phyloP scores from a whole-genome alignment of 2,329 filamentous ascomycete genomes.

The Cladorrhinum sp. region DNA sequence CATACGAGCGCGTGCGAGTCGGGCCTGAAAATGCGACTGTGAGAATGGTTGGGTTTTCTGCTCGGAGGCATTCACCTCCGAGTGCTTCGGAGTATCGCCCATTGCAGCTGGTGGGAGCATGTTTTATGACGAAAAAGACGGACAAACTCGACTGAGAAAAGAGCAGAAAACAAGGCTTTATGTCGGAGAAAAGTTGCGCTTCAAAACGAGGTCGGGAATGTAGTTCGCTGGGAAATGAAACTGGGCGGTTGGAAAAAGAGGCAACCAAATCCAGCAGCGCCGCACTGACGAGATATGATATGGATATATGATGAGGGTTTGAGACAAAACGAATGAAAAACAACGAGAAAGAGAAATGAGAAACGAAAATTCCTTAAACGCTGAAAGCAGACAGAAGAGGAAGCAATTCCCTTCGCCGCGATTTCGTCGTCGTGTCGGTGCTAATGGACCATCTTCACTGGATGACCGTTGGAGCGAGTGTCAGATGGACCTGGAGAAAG shows the following conservation, averaged over 20 bases:
- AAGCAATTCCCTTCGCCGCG: slow-evolving; percentile 14
- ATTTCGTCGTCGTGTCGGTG: slow-evolving; percentile 12
- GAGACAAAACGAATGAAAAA: neutral
- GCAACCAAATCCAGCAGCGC: slow-evolving; percentile 3
- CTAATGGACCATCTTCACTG: slow-evolving; percentile 20
- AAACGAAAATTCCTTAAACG: slow-evolving; percentile 5
- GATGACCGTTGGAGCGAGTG: slow-evolving; percentile 29
- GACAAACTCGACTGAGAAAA: neutral
- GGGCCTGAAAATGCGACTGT: slow-evolving; percentile 52
- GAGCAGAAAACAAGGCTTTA: neutral
- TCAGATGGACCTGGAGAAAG: slow-evolving; percentile 29
- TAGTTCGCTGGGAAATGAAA: neutral
- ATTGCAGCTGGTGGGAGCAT: slow-evolving; percentile 36
- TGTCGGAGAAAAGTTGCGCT: neutral
- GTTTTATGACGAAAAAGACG: slow-evolving; percentile 1
- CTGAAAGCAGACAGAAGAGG: slow-evolving; percentile 14
- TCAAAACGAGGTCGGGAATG: neutral
- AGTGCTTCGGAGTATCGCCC: slow-evolving; percentile 38
- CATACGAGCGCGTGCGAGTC: slow-evolving; percentile 45
- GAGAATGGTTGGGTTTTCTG: slow-evolving; percentile 60
- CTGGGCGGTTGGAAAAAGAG: neutral
- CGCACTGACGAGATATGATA: neutral
- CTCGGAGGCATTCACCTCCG: slow-evolving; percentile 35
- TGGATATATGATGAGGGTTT: neutral
- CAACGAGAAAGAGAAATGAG: slow-evolving; percentile 1